Evolutionary conservation across 2,329 filamentous ascomycete genomes (phyloP).

Genomic region (Ceratocystis cubensis): DNA sequence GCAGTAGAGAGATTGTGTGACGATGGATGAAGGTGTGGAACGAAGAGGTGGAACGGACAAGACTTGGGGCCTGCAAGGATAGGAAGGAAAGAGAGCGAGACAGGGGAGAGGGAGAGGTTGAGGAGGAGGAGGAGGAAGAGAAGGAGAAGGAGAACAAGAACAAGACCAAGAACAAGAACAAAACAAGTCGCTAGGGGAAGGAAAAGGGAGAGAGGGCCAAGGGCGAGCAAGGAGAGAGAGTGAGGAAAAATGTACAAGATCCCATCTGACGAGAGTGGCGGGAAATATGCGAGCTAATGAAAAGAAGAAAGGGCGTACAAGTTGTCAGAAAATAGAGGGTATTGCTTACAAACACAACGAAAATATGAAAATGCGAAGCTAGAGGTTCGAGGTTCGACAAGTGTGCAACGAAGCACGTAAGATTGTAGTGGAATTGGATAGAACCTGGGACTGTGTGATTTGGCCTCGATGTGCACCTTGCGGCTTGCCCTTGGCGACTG

Average conservation of each 20-base stretch:
- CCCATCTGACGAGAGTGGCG: not conserved
- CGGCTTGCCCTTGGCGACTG: no score
- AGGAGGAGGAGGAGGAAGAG: not conserved
- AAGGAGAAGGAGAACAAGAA: not conserved
- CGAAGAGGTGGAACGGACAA: constrained; percentile 2
- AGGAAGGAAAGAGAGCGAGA: not conserved
- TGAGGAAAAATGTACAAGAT: not conserved
- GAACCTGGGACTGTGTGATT: not conserved
- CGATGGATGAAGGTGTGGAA: not conserved
- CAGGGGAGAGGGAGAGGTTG: not conserved
- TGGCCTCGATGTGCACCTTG: not conserved
- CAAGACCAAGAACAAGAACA: not conserved
- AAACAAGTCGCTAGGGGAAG: not conserved
- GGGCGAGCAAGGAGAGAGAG: constrained; percentile 20
- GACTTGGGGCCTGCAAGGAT: not conserved
- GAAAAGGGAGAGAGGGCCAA: constrained; percentile 10
- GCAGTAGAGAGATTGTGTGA: not conserved
- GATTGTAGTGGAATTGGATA: not conserved
- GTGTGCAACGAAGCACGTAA: not conserved
- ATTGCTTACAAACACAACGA: not conserved
- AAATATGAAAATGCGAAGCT: not conserved
- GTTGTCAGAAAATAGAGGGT: not conserved
- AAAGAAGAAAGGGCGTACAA: not conserved
- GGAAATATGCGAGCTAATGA: not conserved
- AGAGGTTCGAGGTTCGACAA: not conserved